These are phyloP conservation scores for Trametes cubensis DNA, from an alignment of 768 basidiomycete species.

Conservation along the genomic window DNA sequence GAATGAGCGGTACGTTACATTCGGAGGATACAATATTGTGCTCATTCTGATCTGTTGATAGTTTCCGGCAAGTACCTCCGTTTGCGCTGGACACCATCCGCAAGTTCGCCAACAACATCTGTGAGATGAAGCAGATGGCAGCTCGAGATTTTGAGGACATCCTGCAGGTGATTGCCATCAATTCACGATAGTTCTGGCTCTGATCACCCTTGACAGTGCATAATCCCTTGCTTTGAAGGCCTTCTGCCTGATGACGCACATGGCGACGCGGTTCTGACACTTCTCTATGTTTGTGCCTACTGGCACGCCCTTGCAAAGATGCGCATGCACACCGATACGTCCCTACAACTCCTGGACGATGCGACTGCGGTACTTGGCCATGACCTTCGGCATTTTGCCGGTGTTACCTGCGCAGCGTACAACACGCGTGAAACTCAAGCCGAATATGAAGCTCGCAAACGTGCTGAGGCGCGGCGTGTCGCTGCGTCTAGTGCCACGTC, in stretches of 20 bases:
- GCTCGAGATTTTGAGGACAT: constrained; percentile 35
- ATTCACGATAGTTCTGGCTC: background rate
- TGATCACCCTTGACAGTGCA: constrained; percentile 31
- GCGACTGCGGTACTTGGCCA: constrained; percentile 23
- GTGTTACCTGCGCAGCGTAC: constrained; percentile 31
- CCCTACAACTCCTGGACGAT: constrained; percentile 28
- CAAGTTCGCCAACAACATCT: constrained; percentile 26
- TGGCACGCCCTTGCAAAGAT: constrained; percentile 44
- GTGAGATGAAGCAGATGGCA: constrained; percentile 33
- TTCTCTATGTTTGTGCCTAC: constrained; percentile 31
- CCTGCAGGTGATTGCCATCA: constrained; percentile 24
- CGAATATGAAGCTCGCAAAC: constrained; percentile 27
- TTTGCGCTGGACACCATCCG: constrained; percentile 33
- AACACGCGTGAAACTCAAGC: constrained; percentile 31
- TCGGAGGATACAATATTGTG: background rate
- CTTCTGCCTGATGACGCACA: constrained; percentile 32
- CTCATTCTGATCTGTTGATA: constrained; percentile 4
- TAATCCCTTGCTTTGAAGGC: constrained; percentile 39
- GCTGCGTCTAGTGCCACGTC: no score
- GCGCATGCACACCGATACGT: constrained; percentile 36
- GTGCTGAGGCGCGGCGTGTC: background rate
- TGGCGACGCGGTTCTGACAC: constrained; percentile 23
- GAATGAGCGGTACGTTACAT: constrained; percentile 19
- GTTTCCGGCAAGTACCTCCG: constrained; percentile 19
- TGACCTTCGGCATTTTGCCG: constrained; percentile 30